These are phyloP conservation scores for Lodderomyces metapsilosis DNA, from an alignment of 1,139 yeast species.

Conservation along the genomic window DNA sequence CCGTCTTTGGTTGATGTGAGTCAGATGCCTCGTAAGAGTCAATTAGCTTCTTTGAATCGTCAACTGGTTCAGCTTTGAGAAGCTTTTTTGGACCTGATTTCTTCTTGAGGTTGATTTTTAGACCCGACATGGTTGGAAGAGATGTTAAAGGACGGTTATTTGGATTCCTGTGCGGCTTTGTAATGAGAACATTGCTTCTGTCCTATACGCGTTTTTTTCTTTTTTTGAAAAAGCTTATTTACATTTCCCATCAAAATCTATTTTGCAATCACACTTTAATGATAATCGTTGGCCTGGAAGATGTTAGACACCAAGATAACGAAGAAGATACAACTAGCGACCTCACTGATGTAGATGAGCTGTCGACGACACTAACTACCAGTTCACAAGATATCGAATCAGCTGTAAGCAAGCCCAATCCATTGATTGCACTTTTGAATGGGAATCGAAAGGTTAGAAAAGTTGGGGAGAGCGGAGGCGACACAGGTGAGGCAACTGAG, in stretches of 20 bases:
- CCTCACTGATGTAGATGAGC: background rate
- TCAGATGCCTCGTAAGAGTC: conserved; percentile 21
- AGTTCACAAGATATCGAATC: background rate
- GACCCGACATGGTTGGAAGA: conserved; percentile 14
- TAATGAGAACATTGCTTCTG: too few species aligned
- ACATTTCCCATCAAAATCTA: background rate
- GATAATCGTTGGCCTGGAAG: conserved; percentile 11
- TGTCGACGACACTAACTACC: background rate
- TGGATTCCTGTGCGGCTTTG: background rate
- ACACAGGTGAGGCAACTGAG: background rate
- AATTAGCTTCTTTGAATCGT: conserved; percentile 17
- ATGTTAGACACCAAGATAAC: conserved; percentile 1
- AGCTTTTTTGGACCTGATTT: conserved; percentile 8
- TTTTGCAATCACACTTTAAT: conserved; percentile 2
- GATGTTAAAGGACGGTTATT: background rate
- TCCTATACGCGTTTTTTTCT: background rate
- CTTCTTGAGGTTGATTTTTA: conserved; percentile 25
- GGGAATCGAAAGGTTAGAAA: background rate
- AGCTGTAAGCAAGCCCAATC: background rate
- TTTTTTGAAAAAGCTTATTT: background rate
- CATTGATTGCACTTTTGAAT: background rate
- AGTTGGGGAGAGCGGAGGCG: conserved; percentile 9
- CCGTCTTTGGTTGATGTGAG: conserved; percentile 17
- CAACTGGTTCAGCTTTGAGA: conserved; percentile 11
- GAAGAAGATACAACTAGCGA: conserved; percentile 13